Conservation (phyloP, 805 yeast genomes). For the Suhomyces faveliae region DNA sequence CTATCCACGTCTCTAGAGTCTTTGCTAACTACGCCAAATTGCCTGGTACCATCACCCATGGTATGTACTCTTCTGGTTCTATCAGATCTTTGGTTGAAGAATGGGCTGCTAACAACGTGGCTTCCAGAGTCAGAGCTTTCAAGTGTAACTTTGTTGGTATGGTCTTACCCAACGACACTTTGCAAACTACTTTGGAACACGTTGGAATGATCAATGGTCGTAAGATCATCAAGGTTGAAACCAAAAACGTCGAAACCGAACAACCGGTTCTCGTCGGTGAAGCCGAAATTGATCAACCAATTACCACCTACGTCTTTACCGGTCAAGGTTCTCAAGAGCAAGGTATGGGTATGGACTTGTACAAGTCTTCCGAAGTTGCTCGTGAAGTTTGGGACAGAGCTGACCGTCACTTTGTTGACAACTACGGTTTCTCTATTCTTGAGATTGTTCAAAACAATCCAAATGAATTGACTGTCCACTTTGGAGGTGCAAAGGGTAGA, state of each 20-base stretch:
- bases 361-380: conserved; percentile 87
- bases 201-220: conserved; percentile 99
- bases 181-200: conserved; percentile 87
- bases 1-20: conserved; percentile 94
- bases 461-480: conserved; percentile 89
- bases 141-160: conserved; percentile 88
- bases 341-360: conserved; percentile 99
- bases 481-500: conserved; percentile 98
- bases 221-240: conserved; percentile 90
- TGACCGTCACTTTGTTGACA: conserved; percentile 84
- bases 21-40: conserved; percentile 90
- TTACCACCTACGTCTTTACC: conserved; percentile 93
- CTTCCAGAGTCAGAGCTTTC: conserved; percentile 93
- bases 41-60: conserved; percentile 98
- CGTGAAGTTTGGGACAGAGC: conserved; percentile 97
- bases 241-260: conserved; percentile 78
- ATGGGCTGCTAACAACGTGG: conserved; percentile 97
- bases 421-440: conserved; percentile 95
- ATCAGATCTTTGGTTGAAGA: conserved; percentile 94
- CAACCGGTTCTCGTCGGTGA: conserved; percentile 82
- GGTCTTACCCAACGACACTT: conserved; percentile 94
- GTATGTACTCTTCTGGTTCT: conserved; percentile 97
- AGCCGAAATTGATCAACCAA: conserved; percentile 99
- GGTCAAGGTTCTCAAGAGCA: conserved; percentile 99
- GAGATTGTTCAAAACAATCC: conserved; percentile 96